Conservation (phyloP, 177 flowering plant species). For the Tripterygium wilfordii region DNA sequence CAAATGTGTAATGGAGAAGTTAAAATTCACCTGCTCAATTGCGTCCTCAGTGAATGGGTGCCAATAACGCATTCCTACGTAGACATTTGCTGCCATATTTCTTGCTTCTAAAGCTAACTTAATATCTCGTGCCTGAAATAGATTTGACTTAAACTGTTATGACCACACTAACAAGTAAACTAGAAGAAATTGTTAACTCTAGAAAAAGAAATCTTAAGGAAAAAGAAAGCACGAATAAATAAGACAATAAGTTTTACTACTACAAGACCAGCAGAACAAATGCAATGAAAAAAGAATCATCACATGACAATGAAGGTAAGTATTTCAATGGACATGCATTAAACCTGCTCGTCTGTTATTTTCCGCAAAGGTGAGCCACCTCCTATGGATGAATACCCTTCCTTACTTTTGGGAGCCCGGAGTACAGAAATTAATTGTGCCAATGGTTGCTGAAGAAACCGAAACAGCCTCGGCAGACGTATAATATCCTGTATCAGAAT, state of each 20-base stretch:
- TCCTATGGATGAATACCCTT: constrained; percentile 97
- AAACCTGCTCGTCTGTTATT: constrained; percentile 90
- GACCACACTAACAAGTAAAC: too few species aligned
- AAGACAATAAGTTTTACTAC: too few species aligned
- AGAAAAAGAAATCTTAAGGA: too few species aligned
- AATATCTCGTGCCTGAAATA: constrained; percentile 70
- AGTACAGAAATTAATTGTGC: constrained; percentile 80
- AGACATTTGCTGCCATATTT: constrained; percentile 49
- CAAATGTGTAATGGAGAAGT: too few species aligned
- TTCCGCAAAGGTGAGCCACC: constrained; percentile 94
- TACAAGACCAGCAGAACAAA: too few species aligned
- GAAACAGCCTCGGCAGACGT: constrained; percentile 78
- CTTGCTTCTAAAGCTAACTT: constrained; percentile 65
- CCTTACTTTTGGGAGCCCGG: constrained; percentile 95
- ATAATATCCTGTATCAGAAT: constrained; percentile 75
- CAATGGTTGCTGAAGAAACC: constrained; percentile 75
- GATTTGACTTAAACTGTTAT: too few species aligned
- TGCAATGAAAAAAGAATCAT: too few species aligned
- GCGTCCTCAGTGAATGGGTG: constrained; percentile 96
- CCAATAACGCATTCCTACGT: constrained; percentile 98
- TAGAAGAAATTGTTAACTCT: too few species aligned
- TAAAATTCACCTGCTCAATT: constrained; percentile 63
- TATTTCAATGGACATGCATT: background rate
- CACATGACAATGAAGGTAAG: too few species aligned
- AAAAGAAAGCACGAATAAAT: too few species aligned